These are phyloP conservation scores for Heracleum sosnowskyi DNA, from an alignment of 129 eudicot genomes.

Conservation along the genomic window DNA sequence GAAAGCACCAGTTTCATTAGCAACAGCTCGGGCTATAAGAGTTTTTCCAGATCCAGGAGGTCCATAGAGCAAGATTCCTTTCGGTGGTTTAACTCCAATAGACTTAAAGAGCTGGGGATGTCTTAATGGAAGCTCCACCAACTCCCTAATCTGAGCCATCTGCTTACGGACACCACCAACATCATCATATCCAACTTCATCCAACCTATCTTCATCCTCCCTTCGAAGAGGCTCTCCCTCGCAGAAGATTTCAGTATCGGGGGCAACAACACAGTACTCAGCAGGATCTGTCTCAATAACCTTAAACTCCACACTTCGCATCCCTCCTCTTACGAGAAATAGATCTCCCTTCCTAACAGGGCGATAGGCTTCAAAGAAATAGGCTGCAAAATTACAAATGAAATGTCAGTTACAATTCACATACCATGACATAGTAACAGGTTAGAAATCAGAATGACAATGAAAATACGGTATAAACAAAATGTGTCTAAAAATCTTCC, in stretches of 20 bases:
- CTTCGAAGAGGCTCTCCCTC: constrained; percentile 91
- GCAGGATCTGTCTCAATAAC: constrained; percentile 85
- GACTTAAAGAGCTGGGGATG: constrained; percentile 95
- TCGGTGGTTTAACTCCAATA: constrained; percentile 92
- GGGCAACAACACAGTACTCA: constrained; percentile 95
- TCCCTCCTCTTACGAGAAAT: constrained; percentile 91
- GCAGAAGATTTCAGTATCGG: constrained; percentile 94
- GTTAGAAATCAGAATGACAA: neutral
- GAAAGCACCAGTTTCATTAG: constrained; percentile 95
- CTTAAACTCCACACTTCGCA: constrained; percentile 89
- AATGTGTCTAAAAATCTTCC: neutral
- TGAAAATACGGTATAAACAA: neutral
- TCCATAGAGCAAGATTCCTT: constrained; percentile 85
- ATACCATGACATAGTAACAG: neutral
- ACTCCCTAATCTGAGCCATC: constrained; percentile 96
- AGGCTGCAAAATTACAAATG: constrained; percentile 41
- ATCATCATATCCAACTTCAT: constrained; percentile 93
- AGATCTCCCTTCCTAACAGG: constrained; percentile 80
- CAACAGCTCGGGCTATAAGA: constrained; percentile 88
- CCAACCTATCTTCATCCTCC: constrained; percentile 85
- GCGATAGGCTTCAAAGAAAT: constrained; percentile 84
- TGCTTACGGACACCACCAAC: constrained; percentile 98
- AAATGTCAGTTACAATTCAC: neutral
- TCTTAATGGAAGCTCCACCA: constrained; percentile 83
- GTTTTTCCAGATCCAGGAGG: constrained; percentile 99